A percentile compares a stretch with the other conserved stretches of the same genome.
Evolutionary conservation across 176 grass and related monocot species (phyloP).

Genomic region (Phoenix roebelenii): DNA sequence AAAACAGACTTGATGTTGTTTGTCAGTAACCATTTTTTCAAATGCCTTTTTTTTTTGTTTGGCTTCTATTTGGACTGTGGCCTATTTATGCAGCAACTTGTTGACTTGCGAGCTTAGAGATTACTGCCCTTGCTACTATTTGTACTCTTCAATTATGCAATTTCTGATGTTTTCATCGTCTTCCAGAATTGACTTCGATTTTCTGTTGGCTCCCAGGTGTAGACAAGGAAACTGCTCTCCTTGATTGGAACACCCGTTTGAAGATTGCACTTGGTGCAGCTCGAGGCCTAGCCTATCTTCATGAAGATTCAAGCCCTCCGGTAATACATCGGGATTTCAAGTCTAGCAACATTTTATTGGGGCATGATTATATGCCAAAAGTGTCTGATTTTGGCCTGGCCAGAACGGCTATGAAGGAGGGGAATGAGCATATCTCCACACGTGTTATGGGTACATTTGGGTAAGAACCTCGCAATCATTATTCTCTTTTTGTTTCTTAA

Average conservation of each 20-base stretch:
- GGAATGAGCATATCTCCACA: conserved; percentile 83
- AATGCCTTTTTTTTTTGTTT: too few species aligned
- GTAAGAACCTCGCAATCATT: conserved; percentile 22
- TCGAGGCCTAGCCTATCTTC: conserved; percentile 79
- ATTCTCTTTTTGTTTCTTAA: neutral
- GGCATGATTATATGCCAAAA: conserved; percentile 90
- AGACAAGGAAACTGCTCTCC: conserved; percentile 50
- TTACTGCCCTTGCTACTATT: too few species aligned
- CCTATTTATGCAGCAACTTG: too few species aligned
- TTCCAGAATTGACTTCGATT: neutral
- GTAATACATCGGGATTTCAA: conserved; percentile 99
- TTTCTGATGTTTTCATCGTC: too few species aligned
- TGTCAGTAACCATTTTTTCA: too few species aligned
- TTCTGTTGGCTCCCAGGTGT: conserved; percentile 29
- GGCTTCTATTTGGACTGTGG: too few species aligned
- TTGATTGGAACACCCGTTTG: conserved; percentile 90
- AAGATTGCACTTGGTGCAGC: conserved; percentile 92
- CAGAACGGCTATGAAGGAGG: conserved; percentile 69
- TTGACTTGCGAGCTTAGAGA: too few species aligned
- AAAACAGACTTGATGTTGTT: too few species aligned
- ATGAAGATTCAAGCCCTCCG: conserved; percentile 93
- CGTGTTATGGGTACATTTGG: conserved; percentile 97
- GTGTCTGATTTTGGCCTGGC: conserved; percentile 95
- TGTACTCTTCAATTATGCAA: too few species aligned
- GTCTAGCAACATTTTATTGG: conserved; percentile 89